Evolutionary conservation across 2,329 filamentous ascomycete species (phyloP), one percentile per base, ranked within the genome.

Genomic region (Dactylonectria macrodidyma): DNA sequence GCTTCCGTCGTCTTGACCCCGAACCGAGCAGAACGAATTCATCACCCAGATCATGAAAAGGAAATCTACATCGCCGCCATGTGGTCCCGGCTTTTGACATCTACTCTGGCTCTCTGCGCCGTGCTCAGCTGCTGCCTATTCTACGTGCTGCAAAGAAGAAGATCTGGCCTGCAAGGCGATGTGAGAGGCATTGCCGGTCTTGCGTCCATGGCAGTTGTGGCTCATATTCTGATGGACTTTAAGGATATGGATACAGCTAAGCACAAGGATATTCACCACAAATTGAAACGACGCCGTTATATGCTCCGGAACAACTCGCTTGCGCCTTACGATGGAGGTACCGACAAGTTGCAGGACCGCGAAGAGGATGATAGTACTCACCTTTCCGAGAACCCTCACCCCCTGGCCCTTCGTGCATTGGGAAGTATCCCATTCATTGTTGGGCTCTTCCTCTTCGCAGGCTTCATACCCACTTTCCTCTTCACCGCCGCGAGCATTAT

Each of bases 211-310:
- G 92, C 92, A 10, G 92, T 92, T 3, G 88, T 89, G 68, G 90
- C 88, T 70, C 92, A 94, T 71, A 92, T 94, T 76, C 81, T 94
- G 70, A 90, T 90, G 80, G 92, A 94, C 76, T 94, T 94, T 76
- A 90, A 89, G 69, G 90, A 90, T 64, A 88, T 93, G 81, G 92
- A 94, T 76, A 88, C 89, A 1, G 91, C 89, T 8, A 89, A 86
- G 5, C 89, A 91, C 61, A 83, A 89, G 56, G 87, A 90, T 59
- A 93, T 94, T 48, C 92, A 94, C 77, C 84, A 89, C 57, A 88
- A 86, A 72, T 84, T 94, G n/a, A 90, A 90, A 68, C 80, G 88
- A 33, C 87, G 89, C 67, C 88, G 91, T 44, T 94, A 94, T 72
- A 87, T 91, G 61, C 81, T 94, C 26, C 88, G 90, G 68, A 93